These are phyloP conservation scores for Penicillium capsulatum DNA, from an alignment of 2,329 filamentous ascomycete genomes.

Conservation along the genomic window DNA sequence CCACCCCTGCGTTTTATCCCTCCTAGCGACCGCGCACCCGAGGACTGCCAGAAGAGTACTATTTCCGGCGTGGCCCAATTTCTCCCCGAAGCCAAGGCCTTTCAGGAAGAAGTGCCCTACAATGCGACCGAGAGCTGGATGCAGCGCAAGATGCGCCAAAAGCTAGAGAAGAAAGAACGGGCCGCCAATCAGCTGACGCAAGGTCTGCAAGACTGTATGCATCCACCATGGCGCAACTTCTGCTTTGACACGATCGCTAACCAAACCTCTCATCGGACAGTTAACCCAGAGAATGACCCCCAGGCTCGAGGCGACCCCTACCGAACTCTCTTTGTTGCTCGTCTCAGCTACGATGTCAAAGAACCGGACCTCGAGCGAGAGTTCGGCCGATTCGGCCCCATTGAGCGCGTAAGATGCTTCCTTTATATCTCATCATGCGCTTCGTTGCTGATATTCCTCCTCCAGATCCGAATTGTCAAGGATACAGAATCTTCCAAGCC, in stretches of 20 bases:
- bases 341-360: constrained; percentile 83
- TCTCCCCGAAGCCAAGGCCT: constrained; percentile 67
- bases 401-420: constrained; percentile 68
- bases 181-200: constrained; percentile 62
- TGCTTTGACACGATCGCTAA: constrained; percentile 7
- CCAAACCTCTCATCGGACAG: constrained; percentile 42
- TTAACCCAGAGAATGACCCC: constrained; percentile 76
- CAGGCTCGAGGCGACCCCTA: constrained; percentile 91
- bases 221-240: neutral
- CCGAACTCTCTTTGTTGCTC: constrained; percentile 88
- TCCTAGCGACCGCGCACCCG: constrained; percentile 75
- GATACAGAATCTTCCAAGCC: constrained; percentile 66
- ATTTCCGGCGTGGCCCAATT: constrained; percentile 72
- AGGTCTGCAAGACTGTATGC: constrained; percentile 62
- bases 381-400: constrained; percentile 87
- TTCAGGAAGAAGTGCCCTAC: constrained; percentile 73
- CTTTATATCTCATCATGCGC: neutral
- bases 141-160: constrained; percentile 77
- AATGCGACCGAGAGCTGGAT: constrained; percentile 89
- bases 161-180: constrained; percentile 69
- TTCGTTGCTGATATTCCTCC: constrained; percentile 17
- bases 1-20: constrained; percentile 87
- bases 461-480: constrained; percentile 78
- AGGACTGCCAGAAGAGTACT: constrained; percentile 70
- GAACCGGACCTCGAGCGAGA: constrained; percentile 88